Conservation (phyloP, 2,329 filamentous ascomycete species). For the Aspergillus aculeatinus region DNA sequence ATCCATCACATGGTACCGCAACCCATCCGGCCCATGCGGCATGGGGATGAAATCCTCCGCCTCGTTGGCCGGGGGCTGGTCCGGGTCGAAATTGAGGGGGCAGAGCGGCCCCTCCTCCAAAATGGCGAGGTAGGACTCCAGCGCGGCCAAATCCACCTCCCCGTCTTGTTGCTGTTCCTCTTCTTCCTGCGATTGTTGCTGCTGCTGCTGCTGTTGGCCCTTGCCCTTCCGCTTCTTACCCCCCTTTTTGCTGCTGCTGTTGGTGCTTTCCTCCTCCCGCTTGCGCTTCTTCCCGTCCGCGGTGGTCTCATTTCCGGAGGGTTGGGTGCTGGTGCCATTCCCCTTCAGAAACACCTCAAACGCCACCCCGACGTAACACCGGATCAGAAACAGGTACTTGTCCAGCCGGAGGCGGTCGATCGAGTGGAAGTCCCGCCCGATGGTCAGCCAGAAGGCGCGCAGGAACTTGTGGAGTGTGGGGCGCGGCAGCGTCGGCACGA, state of each 20-base stretch:
- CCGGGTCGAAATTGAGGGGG: constrained; percentile 40
- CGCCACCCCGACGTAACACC: constrained; percentile 72
- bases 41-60: constrained; percentile 33
- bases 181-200: constrained; percentile 26
- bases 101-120: constrained; percentile 42
- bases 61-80: constrained; percentile 29
- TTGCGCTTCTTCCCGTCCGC: constrained; percentile 30
- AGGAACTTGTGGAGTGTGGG: constrained; percentile 50
- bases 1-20: constrained; percentile 84
- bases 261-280: constrained; percentile 26
- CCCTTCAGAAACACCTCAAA: constrained; percentile 50
- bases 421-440: constrained; percentile 66
- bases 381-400: constrained; percentile 85
- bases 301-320: background rate
- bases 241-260: constrained; percentile 17
- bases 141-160: constrained; percentile 31
- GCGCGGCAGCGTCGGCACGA: constrained; percentile 61
- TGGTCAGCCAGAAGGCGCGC: constrained; percentile 68
- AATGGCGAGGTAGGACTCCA: constrained; percentile 41
- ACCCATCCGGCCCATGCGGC: constrained; percentile 71
- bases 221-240: constrained; percentile 6
- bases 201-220: constrained; percentile 24
- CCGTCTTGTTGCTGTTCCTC: constrained; percentile 17
- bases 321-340: background rate
- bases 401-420: constrained; percentile 80